Evolutionary conservation across 164 flowering plant genomes (phyloP).

Genomic region (Stephania japonica): DNA sequence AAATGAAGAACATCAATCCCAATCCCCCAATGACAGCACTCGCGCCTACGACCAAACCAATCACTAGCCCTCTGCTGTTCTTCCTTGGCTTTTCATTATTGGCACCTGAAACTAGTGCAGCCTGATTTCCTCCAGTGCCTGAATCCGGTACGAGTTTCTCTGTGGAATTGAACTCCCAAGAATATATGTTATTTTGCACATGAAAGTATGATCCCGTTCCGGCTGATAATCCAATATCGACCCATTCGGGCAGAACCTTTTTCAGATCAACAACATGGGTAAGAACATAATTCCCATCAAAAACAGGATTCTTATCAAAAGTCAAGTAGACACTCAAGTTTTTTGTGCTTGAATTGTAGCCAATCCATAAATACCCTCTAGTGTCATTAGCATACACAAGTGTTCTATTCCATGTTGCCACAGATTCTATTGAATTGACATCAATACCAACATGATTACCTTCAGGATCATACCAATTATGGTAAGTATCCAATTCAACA

Average conservation of each 20-base stretch:
- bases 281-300: not conserved
- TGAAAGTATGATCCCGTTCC: not conserved
- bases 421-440: conserved; percentile 15
- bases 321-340: conserved; percentile 14
- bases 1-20: not conserved
- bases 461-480: conserved; percentile 24
- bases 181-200: conserved; percentile 8
- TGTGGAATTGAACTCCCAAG: conserved; percentile 24
- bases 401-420: conserved; percentile 13
- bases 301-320: conserved; percentile 9
- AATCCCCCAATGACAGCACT: not conserved
- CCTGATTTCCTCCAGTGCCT: too few species aligned
- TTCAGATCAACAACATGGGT: conserved; percentile 16
- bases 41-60: conserved; percentile 12
- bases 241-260: conserved; percentile 17
- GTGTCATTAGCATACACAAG: not conserved
- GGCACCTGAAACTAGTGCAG: not conserved
- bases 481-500: conserved; percentile 30
- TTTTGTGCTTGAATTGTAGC: conserved; percentile 12
- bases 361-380: conserved; percentile 12
- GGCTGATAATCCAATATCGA: conserved; percentile 17
- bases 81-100: not conserved
- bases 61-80: not conserved
- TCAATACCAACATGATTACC: conserved; percentile 32
- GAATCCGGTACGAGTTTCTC: not conserved